Conservation (phyloP, 345 rosid species). For the Eutrema japonicum region DNA sequence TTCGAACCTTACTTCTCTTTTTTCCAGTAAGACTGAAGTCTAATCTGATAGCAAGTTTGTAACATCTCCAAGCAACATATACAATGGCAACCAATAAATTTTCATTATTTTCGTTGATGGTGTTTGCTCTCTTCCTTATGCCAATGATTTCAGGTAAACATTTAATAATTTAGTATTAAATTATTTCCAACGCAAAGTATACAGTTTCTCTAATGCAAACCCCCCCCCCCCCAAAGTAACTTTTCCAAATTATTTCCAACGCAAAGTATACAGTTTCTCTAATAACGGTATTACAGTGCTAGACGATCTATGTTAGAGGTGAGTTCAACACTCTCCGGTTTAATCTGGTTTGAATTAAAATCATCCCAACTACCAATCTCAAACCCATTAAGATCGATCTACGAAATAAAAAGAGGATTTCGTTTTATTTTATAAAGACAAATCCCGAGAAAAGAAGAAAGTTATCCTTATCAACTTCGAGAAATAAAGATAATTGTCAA, state of each 20-base stretch:
- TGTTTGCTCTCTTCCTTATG: neutral
- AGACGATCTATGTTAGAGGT: no score
- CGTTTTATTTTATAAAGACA: no score
- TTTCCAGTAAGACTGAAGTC: neutral
- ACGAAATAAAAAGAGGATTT: no score
- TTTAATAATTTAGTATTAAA: neutral
- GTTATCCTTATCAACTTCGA: no score
- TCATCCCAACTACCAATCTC: no score
- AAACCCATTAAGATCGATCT: no score
- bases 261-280: neutral
- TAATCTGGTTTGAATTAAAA: no score
- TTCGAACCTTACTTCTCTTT: neutral
- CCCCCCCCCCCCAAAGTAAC: no score
- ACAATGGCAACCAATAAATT: neutral
- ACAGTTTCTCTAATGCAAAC: neutral
- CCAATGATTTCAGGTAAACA: constrained; percentile 26
- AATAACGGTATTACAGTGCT: no score
- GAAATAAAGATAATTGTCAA: no score
- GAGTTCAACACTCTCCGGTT: no score
- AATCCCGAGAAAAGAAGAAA: no score
- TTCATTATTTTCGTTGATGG: neutral
- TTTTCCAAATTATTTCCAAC: neutral
- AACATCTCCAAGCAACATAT: neutral
- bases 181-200: neutral
- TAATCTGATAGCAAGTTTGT: neutral